Evolutionary conservation across 208 protist species (phyloP).

Genomic region (Trypanosoma scelopori): DNA sequence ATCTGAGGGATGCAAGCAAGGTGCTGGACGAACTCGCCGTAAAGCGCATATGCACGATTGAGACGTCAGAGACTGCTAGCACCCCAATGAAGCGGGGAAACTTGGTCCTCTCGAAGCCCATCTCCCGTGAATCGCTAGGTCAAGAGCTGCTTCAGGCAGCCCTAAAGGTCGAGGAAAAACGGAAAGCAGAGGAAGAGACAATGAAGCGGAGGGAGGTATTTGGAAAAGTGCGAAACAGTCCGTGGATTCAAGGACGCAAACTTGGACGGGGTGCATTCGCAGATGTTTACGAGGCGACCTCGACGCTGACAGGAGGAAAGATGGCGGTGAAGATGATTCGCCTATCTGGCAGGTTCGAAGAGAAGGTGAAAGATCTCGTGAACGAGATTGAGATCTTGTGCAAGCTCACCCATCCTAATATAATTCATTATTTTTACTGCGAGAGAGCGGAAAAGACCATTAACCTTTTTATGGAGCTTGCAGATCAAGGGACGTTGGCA

Average conservation of each 20-base stretch:
- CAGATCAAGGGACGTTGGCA: slow-evolving; percentile 58
- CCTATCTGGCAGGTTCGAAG: slow-evolving; percentile 54
- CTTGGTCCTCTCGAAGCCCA: slow-evolving; percentile 48
- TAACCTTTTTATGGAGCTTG: slow-evolving; percentile 82
- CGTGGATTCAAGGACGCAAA: slow-evolving; percentile 57
- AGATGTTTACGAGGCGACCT: slow-evolving; percentile 72
- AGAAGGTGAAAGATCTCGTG: slow-evolving; percentile 63
- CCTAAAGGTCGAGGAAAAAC: slow-evolving; percentile 39
- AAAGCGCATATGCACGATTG: slow-evolving; percentile 66
- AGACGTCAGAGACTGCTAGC: slow-evolving; percentile 44
- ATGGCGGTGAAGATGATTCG: slow-evolving; percentile 85
- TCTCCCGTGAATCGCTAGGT: slow-evolving; percentile 36
- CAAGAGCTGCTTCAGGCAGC: slow-evolving; percentile 42
- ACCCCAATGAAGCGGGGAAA: slow-evolving; percentile 36
- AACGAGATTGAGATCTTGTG: slow-evolving; percentile 73
- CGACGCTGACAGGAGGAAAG: slow-evolving; percentile 67
- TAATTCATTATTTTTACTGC: slow-evolving; percentile 85
- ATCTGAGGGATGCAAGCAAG: slow-evolving; percentile 36
- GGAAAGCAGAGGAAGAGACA: slow-evolving; percentile 50
- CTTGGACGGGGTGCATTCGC: slow-evolving; percentile 70
- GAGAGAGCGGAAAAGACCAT: slow-evolving; percentile 54
- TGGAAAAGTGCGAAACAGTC: slow-evolving; percentile 58
- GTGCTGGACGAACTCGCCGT: slow-evolving; percentile 46
- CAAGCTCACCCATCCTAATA: slow-evolving; percentile 70
- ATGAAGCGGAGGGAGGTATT: slow-evolving; percentile 52